Evolutionary conservation across 768 basidiomycete genomes (phyloP).

Genomic region (Boletus tomentosulus): DNA sequence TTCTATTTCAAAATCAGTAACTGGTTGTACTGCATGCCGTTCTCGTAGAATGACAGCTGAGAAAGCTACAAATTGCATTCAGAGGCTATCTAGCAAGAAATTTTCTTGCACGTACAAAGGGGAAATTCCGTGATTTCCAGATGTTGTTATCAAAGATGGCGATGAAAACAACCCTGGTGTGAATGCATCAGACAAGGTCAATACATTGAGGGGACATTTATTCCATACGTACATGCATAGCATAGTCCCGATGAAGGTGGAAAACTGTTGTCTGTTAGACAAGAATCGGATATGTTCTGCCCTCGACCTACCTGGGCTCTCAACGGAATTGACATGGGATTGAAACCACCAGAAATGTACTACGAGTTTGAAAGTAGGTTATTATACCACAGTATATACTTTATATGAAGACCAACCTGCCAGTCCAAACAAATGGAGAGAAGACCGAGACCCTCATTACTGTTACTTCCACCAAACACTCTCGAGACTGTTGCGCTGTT

Average conservation of each 20-base stretch:
- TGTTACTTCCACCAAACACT: slow-evolving; percentile 59
- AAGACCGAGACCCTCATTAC: slow-evolving; percentile 59
- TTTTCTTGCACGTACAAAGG: slow-evolving; percentile 43
- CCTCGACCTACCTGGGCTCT: slow-evolving; percentile 38
- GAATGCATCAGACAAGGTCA: not conserved
- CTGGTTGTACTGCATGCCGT: slow-evolving; percentile 52
- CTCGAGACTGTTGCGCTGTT: slow-evolving; percentile 48
- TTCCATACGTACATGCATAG: slow-evolving; percentile 44
- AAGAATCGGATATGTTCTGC: not conserved
- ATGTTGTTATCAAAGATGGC: slow-evolving; percentile 43
- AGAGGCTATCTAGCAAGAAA: not conserved
- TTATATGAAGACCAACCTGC: slow-evolving; percentile 39
- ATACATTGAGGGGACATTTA: not conserved
- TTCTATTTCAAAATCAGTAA: slow-evolving; percentile 48
- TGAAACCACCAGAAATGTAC: slow-evolving; percentile 28
- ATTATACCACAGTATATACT: not conserved
- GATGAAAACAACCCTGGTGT: slow-evolving; percentile 30
- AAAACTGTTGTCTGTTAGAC: slow-evolving; percentile 28
- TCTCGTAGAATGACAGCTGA: slow-evolving; percentile 47
- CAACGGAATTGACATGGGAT: slow-evolving; percentile 52
- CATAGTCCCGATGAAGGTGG: slow-evolving; percentile 44
- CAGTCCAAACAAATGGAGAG: slow-evolving; percentile 60
- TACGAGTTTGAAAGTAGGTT: not conserved
- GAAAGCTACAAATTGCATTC: slow-evolving; percentile 33
- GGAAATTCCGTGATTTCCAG: slow-evolving; percentile 58